Evolutionary conservation across 2,329 filamentous ascomycete genomes (phyloP).

Genomic region (Rachicladosporium sp.): DNA sequence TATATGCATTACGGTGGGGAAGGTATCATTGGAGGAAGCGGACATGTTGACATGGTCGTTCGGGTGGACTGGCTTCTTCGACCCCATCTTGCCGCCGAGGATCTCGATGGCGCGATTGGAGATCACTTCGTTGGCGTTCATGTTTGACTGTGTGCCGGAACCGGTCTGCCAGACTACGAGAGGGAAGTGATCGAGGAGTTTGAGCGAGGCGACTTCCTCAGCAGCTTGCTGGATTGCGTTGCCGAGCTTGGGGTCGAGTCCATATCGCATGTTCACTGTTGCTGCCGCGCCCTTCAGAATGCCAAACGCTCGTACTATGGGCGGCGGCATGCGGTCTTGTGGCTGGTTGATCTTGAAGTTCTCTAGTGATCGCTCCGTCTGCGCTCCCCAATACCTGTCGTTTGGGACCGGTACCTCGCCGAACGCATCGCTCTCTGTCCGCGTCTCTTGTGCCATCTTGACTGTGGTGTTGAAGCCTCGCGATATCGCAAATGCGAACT

Average conservation of each 20-base stretch:
- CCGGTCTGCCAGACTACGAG: constrained; percentile 99
- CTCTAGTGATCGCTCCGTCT: constrained; percentile 88
- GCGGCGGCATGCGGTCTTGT: constrained; percentile 92
- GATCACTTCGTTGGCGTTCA: constrained; percentile 99
- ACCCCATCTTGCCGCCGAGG: constrained; percentile 81
- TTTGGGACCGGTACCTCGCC: constrained; percentile 84
- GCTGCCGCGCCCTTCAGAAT: constrained; percentile 95
- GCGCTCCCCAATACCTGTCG: constrained; percentile 97
- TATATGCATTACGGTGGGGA: constrained; percentile 99
- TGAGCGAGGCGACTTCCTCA: constrained; percentile 80
- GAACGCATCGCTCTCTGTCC: constrained; percentile 94
- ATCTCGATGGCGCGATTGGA: constrained; percentile 99
- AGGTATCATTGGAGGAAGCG: constrained; percentile 96
- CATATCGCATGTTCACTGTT: constrained; percentile 88
- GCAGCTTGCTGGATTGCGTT: constrained; percentile 91
- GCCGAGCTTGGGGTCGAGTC: constrained; percentile 79
- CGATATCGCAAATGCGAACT: too few species aligned
- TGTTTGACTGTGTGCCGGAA: constrained; percentile 97
- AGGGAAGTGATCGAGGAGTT: constrained; percentile 94
- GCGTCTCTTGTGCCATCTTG: constrained; percentile 36
- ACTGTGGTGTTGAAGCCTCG: constrained; percentile 22
- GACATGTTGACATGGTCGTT: constrained; percentile 99
- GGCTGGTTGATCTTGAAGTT: constrained; percentile 99
- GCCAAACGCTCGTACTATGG: constrained; percentile 85
- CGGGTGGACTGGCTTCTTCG: constrained; percentile 96